phyloP scores from a whole-genome alignment of 148 eudicot genomes.

The Rhododendron griersonianum region DNA sequence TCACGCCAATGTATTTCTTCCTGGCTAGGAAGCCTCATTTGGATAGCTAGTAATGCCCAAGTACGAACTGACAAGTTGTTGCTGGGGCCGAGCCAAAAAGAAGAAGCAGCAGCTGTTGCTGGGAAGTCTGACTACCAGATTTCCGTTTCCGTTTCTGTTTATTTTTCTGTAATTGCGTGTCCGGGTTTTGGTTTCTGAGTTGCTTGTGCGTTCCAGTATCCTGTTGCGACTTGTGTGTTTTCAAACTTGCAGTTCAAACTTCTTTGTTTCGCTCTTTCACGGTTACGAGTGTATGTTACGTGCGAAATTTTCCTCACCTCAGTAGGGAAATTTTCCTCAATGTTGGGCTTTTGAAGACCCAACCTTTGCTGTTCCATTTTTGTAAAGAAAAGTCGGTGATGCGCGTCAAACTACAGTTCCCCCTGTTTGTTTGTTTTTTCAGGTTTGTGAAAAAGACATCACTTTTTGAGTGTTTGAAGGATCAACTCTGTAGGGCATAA shows the following conservation, averaged over 20 bases:
- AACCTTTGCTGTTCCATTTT: no score
- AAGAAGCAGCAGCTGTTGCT: background rate
- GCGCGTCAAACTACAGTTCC: no score
- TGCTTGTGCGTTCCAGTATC: background rate
- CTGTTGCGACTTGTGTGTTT: background rate
- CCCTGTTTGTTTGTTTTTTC: no score
- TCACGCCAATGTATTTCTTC: constrained; percentile 87
- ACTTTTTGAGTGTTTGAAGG: no score
- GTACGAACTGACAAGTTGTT: background rate
- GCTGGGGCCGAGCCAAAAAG: background rate
- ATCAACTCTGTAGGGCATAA: no score
- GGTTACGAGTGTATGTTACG: background rate
- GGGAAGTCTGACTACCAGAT: no score
- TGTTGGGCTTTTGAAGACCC: no score
- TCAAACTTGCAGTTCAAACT: background rate
- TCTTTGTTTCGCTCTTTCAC: background rate
- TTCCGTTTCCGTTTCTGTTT: background rate
- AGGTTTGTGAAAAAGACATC: no score
- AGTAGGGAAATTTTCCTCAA: no score
- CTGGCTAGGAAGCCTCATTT: constrained; percentile 63
- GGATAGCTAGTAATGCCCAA: background rate
- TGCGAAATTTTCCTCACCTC: background rate
- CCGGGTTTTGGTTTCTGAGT: background rate
- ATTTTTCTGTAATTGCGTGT: background rate
- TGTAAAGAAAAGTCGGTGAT: no score